Percentiles rank a stretch among this genome's conserved stretches.
Conservation (phyloP, 2,329 filamentous ascomycete species). For the Aspergillus niger region DNA sequence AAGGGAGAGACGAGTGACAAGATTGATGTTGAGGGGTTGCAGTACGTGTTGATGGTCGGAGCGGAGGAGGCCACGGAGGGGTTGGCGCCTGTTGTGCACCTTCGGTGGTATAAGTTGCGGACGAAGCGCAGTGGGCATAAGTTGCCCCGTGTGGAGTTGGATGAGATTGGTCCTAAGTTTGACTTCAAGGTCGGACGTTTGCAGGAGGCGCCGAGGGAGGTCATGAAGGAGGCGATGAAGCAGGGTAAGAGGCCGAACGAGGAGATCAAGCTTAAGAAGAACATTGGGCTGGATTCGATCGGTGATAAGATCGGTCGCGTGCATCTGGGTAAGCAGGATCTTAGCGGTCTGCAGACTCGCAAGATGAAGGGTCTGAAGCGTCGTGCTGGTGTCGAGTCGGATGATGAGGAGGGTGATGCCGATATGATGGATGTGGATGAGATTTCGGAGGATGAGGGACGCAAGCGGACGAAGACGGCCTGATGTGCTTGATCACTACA, state of each 20-base stretch:
- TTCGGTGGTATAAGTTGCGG: conserved; percentile 81
- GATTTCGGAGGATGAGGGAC: conserved; percentile 38
- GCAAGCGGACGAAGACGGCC: conserved; percentile 36
- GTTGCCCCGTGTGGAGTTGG: conserved; percentile 85
- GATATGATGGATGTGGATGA: conserved; percentile 53
- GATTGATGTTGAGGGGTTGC: conserved; percentile 92
- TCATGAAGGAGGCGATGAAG: conserved; percentile 89
- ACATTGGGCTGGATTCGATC: conserved; percentile 85
- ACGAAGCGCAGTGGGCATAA: conserved; percentile 86
- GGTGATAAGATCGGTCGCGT: conserved; percentile 96
- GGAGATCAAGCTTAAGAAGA: conserved; percentile 80
- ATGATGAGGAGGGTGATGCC: conserved; percentile 53
- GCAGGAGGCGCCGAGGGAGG: conserved; percentile 73
- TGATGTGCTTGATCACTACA: conserved; percentile 28
- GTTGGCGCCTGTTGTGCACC: conserved; percentile 52
- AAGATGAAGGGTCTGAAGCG: conserved; percentile 99
- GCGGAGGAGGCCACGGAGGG: conserved; percentile 64
- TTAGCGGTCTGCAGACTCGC: conserved; percentile 82
- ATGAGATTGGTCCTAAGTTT: conserved; percentile 93
- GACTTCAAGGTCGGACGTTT: conserved; percentile 84
- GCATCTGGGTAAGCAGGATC: conserved; percentile 87
- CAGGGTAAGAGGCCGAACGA: conserved; percentile 67
- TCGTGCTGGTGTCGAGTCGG: conserved; percentile 63
- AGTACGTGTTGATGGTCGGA: conserved; percentile 81
- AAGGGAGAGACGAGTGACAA: conserved; percentile 75